Evolutionary conservation across 805 yeast genomes (phyloP).

Genomic region (Lachancea meyersii): DNA sequence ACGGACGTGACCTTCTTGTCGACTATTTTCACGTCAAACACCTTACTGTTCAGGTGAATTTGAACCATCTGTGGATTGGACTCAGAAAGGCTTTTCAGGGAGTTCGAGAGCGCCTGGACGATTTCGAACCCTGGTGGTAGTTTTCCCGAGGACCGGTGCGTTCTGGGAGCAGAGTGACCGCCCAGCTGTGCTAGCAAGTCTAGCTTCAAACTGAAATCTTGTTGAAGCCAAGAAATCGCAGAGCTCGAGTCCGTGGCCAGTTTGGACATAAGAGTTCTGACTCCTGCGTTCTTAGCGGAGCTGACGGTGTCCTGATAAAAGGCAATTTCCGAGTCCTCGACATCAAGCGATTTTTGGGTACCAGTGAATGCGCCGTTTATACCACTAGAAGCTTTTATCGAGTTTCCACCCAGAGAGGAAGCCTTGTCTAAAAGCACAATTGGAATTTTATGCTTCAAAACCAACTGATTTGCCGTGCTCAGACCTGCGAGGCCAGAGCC

Average conservation of each 20-base stretch:
- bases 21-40: slow-evolving; percentile 30
- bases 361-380: slow-evolving; percentile 66
- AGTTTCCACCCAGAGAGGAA: slow-evolving; percentile 49
- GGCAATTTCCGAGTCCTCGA: slow-evolving; percentile 50
- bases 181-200: slow-evolving; percentile 70
- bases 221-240: slow-evolving; percentile 71
- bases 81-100: slow-evolving; percentile 32
- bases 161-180: slow-evolving; percentile 75
- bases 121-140: slow-evolving; percentile 59
- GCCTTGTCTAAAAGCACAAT: slow-evolving; percentile 47
- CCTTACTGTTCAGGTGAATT: slow-evolving; percentile 37
- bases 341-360: slow-evolving; percentile 46
- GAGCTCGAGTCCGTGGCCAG: slow-evolving; percentile 55
- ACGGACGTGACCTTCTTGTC: slow-evolving; percentile 37
- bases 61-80: slow-evolving; percentile 28
- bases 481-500: slow-evolving; percentile 57
- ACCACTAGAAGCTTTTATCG: slow-evolving; percentile 57
- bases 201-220: slow-evolving; percentile 53
- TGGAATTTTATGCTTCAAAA: slow-evolving; percentile 34
- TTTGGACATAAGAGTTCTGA: slow-evolving; percentile 50
- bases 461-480: slow-evolving; percentile 38
- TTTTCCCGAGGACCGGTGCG: slow-evolving; percentile 65
- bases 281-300: slow-evolving; percentile 59
- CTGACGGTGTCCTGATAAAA: slow-evolving; percentile 62
- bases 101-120: slow-evolving; percentile 40